These are phyloP conservation scores for Geosmithia morbida DNA, from an alignment of 2,329 filamentous ascomycete species.

Conservation along the genomic window DNA sequence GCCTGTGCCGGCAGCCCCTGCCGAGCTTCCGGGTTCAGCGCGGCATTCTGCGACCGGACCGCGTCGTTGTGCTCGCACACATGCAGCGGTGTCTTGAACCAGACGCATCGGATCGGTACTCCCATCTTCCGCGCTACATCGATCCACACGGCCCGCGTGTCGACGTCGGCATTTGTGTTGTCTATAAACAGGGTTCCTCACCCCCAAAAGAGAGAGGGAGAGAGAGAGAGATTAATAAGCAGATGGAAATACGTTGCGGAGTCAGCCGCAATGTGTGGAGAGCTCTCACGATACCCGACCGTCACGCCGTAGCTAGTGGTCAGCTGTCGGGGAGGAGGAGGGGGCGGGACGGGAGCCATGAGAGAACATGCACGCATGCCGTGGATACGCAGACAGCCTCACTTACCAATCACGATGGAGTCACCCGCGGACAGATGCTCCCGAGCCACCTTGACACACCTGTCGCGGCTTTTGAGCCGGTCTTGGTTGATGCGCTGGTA, in stretches of 20 bases:
- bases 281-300: too few relatives aligned
- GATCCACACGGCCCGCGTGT: conserved; percentile 68
- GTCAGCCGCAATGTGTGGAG: too few relatives aligned
- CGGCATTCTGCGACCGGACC: conserved; percentile 54
- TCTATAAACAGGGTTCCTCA: too few relatives aligned
- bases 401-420: conserved; percentile 66
- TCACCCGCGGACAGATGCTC: conserved; percentile 48
- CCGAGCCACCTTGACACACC: conserved; percentile 58
- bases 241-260: too few relatives aligned
- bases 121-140: conserved; percentile 54
- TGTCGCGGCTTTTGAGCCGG: conserved; percentile 57
- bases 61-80: conserved; percentile 78
- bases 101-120: conserved; percentile 71
- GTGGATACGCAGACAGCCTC: too few relatives aligned
- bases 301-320: too few relatives aligned
- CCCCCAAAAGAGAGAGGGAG: too few relatives aligned
- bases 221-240: too few relatives aligned
- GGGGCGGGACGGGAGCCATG: too few relatives aligned
- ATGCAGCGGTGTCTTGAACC: conserved; percentile 59
- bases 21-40: conserved; percentile 75
- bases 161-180: conserved; percentile 83
- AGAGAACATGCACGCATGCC: background rate
- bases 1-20: conserved; percentile 62
- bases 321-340: too few relatives aligned
- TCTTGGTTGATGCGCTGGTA: conserved; percentile 90